phyloP scores from a whole-genome alignment of 352 stramenopile species.

The Peronospora belbahrii region DNA sequence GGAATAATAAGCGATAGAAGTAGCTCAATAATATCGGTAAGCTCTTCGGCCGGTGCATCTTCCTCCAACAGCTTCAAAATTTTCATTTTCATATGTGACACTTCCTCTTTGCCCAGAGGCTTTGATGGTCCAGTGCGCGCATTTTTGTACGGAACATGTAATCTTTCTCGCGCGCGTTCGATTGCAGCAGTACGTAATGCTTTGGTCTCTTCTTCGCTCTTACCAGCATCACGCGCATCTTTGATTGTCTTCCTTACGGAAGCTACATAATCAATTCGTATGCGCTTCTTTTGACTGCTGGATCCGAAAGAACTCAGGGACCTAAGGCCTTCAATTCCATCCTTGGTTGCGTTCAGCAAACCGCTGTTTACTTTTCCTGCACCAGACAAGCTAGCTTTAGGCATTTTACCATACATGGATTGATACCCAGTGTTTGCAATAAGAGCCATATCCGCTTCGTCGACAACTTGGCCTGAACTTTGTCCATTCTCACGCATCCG shows the following conservation, averaged over 20 bases:
- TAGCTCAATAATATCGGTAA: constrained; percentile 79
- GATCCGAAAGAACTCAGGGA: constrained; percentile 4
- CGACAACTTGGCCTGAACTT: constrained; percentile 60
- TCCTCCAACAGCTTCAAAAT: constrained; percentile 82
- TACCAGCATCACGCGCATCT: constrained; percentile 62
- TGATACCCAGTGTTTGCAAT: constrained; percentile 40
- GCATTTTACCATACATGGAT: constrained; percentile 30
- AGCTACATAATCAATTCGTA: constrained; percentile 82
- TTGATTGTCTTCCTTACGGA: constrained; percentile 77
- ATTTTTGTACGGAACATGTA: constrained; percentile 79
- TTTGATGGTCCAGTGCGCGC: constrained; percentile 59
- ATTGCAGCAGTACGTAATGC: constrained; percentile 58
- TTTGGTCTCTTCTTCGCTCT: constrained; percentile 75
- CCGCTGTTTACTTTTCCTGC: constrained; percentile 20
- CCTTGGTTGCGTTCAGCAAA: constrained; percentile 8
- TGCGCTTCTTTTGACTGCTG: constrained; percentile 63
- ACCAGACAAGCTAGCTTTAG: constrained; percentile 26
- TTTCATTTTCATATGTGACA: constrained; percentile 78
- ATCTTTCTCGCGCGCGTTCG: constrained; percentile 62
- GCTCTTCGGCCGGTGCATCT: constrained; percentile 62
- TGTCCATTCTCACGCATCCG: constrained; percentile 72
- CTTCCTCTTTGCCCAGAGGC: constrained; percentile 72
- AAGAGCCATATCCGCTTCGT: constrained; percentile 68
- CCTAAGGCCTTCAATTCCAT: constrained; percentile 18
- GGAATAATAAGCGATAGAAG: constrained; percentile 74